phyloP scores from a whole-genome alignment of 1,139 yeast species.

The Candida dubliniensis region DNA sequence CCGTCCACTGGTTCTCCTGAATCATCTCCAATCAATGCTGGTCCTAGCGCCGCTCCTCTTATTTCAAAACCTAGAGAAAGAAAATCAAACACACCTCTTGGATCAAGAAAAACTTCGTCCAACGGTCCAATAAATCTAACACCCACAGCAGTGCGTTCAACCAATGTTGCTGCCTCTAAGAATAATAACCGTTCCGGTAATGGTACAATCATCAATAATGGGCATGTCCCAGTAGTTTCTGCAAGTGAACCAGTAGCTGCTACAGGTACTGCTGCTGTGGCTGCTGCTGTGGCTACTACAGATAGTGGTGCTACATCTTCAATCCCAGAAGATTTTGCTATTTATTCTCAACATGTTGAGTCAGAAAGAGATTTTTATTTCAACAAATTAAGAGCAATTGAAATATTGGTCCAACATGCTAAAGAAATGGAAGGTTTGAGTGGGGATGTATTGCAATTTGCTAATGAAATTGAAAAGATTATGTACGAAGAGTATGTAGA shows the following conservation, averaged over 20 bases:
- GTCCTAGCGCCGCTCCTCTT: conserved; percentile 8
- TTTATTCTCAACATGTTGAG: conserved; percentile 50
- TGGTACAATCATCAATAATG: not conserved
- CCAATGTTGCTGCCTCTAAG: not conserved
- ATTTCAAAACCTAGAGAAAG: conserved; percentile 7
- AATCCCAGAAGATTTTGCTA: conserved; percentile 11
- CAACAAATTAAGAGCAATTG: conserved; percentile 85
- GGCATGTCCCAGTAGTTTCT: conserved; percentile 1
- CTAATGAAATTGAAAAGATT: conserved; percentile 4
- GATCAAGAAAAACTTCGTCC: conserved; percentile 4
- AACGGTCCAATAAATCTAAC: conserved; percentile 2
- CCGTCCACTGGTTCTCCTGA: not conserved
- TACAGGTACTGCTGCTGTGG: not conserved
- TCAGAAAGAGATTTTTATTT: conserved; percentile 88
- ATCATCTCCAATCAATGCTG: conserved; percentile 5
- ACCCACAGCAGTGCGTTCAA: not conserved
- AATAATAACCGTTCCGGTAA: not conserved
- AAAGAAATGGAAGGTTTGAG: conserved; percentile 6
- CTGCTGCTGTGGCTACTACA: conserved; percentile 5
- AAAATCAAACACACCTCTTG: conserved; percentile 8
- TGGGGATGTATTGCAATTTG: conserved; percentile 4
- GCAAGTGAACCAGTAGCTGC: not conserved
- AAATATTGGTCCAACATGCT: conserved; percentile 65
- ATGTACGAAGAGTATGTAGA: conserved; percentile 6
- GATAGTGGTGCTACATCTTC: conserved; percentile 21